A percentile compares a stretch with the other conserved stretches of the same genome.
Conservation (phyloP, 2,329 filamentous ascomycete genomes). For the Alternaria sp. region DNA sequence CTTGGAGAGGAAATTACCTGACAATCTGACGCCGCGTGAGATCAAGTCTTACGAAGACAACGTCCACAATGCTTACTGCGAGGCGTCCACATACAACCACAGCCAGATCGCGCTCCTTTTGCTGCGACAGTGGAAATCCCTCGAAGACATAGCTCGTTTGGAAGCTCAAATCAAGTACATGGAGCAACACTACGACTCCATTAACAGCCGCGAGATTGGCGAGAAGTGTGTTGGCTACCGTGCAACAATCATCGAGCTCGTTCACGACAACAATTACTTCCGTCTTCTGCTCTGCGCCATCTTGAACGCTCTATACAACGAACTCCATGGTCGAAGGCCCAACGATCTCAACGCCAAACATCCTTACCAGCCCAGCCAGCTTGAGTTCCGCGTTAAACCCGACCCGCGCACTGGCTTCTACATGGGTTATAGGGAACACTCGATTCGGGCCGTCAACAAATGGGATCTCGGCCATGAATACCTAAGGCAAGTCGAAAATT, state of each 20-base stretch:
- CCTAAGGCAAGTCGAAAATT: not conserved
- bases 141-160: not conserved
- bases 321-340: not conserved
- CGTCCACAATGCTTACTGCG: not conserved
- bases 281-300: not conserved
- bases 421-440: not conserved
- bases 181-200: not conserved
- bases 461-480: not conserved
- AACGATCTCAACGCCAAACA: not conserved
- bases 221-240: conserved; percentile 1
- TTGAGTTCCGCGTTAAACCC: not conserved
- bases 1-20: not conserved
- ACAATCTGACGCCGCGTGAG: not conserved
- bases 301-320: not conserved
- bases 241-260: not conserved
- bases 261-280: not conserved
- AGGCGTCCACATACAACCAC: not conserved
- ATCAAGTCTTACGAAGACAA: not conserved
- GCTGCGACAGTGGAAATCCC: not conserved
- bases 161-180: not conserved
- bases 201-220: not conserved
- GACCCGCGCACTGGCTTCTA: not conserved
- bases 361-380: not conserved
- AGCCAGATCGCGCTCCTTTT: not conserved
- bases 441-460: not conserved